Percentiles rank a stretch among this genome's conserved stretches.
phyloP scores from a whole-genome alignment of 2,329 filamentous ascomycete species.

The Chaetomiaceae sp. region DNA sequence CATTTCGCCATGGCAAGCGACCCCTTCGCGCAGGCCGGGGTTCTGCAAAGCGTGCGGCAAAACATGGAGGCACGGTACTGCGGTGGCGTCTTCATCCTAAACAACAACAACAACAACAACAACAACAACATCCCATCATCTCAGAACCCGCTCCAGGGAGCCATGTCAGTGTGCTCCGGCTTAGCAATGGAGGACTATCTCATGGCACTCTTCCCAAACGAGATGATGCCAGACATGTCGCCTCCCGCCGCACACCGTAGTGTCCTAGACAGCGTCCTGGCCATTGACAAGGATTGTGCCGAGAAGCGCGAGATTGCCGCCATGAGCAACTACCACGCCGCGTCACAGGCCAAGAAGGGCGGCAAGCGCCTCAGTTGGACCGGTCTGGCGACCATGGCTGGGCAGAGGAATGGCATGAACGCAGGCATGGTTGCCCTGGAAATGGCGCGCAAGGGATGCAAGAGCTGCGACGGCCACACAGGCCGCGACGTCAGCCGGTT shows the following conservation, averaged over 20 bases:
- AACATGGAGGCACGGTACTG: slow-evolving; percentile 37
- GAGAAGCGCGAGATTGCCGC: slow-evolving; percentile 41
- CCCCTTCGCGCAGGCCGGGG: slow-evolving; percentile 38
- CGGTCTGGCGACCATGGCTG: slow-evolving; percentile 34
- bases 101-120: slow-evolving; percentile 13
- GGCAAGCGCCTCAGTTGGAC: slow-evolving; percentile 40
- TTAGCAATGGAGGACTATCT: slow-evolving; percentile 36
- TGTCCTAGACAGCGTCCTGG: slow-evolving; percentile 34
- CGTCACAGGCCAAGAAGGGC: slow-evolving; percentile 25
- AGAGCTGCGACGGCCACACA: slow-evolving; percentile 32
- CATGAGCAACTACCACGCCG: slow-evolving; percentile 32
- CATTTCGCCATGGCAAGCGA: slow-evolving; percentile 36
- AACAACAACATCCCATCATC: too few species aligned
- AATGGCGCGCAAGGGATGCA: slow-evolving; percentile 33
- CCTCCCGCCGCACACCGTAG: slow-evolving; percentile 4
- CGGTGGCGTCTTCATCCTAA: slow-evolving; percentile 38
- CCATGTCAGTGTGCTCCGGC: slow-evolving; percentile 5
- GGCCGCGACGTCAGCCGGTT: slow-evolving; percentile 35
- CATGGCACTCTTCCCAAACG: slow-evolving; percentile 34
- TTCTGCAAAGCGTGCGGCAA: slow-evolving; percentile 35
- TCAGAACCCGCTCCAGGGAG: neutral
- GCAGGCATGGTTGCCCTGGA: slow-evolving; percentile 35
- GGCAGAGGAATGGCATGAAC: slow-evolving; percentile 29
- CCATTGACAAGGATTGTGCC: slow-evolving; percentile 38
- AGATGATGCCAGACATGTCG: slow-evolving; percentile 21